A percentile compares a stretch with the other conserved stretches of the same genome.
phyloP scores from a whole-genome alignment of 305 asterid species.

The Solanum chacoense region DNA sequence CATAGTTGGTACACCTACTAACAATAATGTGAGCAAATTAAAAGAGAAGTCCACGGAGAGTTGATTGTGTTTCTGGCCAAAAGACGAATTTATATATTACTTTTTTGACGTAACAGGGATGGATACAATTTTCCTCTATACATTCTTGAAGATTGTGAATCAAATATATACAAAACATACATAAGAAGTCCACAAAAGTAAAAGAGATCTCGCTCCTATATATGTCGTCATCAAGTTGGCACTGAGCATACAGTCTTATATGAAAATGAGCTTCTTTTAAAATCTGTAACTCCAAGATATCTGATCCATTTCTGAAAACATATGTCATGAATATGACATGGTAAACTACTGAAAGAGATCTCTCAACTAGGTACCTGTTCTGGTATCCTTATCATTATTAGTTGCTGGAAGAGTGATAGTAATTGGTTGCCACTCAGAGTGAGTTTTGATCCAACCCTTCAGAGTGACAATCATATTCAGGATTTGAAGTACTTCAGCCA shows the following conservation, averaged over 20 bases:
- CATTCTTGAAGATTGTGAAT: not conserved
- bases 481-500: not conserved
- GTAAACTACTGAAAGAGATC: not conserved
- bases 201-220: not conserved
- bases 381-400: not conserved
- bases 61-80: not conserved
- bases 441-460: slow-evolving; percentile 29
- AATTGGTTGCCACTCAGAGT: slow-evolving; percentile 16
- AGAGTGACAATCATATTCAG: slow-evolving; percentile 2
- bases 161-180: not conserved
- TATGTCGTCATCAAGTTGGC: not conserved
- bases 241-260: not conserved
- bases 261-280: not conserved
- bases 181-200: not conserved
- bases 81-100: not conserved
- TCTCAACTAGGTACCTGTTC: no score
- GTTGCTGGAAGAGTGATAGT: not conserved
- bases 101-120: not conserved
- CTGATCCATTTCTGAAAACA: not conserved
- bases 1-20: not conserved
- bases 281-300: not conserved
- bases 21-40: not conserved
- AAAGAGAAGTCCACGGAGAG: not conserved
- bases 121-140: not conserved
- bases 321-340: not conserved